phyloP scores from a whole-genome alignment of 441 rosid genomes.

The Croton setiger region DNA sequence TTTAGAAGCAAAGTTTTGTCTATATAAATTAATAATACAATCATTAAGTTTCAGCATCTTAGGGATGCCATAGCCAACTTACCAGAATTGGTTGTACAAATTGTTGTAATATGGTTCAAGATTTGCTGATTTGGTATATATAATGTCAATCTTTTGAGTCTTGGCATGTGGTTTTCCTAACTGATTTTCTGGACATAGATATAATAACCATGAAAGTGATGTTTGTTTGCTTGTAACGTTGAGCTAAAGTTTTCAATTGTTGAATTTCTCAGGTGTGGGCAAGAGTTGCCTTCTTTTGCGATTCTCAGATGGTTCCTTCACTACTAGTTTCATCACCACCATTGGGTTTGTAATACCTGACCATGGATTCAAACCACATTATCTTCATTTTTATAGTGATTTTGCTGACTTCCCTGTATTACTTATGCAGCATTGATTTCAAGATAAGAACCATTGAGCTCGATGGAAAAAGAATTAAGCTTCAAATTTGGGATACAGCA shows the following conservation, averaged over 20 bases:
- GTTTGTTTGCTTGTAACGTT: neutral
- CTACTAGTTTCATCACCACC: conserved; percentile 95
- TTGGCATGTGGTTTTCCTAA: neutral
- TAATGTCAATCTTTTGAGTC: neutral
- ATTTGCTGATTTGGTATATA: neutral
- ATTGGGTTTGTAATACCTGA: conserved; percentile 59
- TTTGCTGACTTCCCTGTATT: conserved; percentile 7
- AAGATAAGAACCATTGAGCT: conserved; percentile 98
- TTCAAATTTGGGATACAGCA: conserved; percentile 99
- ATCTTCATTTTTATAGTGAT: neutral
- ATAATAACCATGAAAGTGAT: neutral
- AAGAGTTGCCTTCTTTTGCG: conserved; percentile 99
- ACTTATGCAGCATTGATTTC: conserved; percentile 70
- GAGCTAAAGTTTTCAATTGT: neutral
- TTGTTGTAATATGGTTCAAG: neutral
- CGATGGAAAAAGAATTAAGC: conserved; percentile 91
- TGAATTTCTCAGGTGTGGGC: conserved; percentile 73
- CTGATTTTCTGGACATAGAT: neutral
- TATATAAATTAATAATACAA: neutral
- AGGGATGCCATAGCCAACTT: neutral
- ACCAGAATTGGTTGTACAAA: neutral
- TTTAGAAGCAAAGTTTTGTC: neutral
- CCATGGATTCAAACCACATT: neutral
- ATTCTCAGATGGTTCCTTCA: conserved; percentile 98
- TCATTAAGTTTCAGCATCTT: neutral